A percentile compares a stretch with the other conserved stretches of the same genome.
Conservation (phyloP, 768 basidiomycete genomes). For the Serendipita sp. region DNA sequence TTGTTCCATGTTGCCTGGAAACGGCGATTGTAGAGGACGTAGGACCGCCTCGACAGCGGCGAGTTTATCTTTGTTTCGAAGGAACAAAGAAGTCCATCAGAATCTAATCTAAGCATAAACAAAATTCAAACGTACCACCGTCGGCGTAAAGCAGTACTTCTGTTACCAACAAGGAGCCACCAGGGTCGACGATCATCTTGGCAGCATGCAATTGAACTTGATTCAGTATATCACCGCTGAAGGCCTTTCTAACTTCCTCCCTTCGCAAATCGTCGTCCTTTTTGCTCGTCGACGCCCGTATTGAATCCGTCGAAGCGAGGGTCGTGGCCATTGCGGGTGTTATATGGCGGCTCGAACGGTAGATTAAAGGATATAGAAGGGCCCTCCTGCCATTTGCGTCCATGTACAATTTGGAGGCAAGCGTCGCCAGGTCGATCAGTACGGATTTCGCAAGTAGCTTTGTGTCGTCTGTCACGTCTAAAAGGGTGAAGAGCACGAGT, state of each 20-base stretch:
- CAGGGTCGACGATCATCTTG: slow-evolving; percentile 53
- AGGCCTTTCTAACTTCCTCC: slow-evolving; percentile 55
- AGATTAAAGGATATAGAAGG: slow-evolving; percentile 67
- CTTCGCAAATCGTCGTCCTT: slow-evolving; percentile 50
- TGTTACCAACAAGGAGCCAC: slow-evolving; percentile 58
- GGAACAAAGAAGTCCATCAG: not conserved
- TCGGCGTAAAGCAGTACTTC: slow-evolving; percentile 78
- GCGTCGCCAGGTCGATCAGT: slow-evolving; percentile 47
- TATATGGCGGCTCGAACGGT: slow-evolving; percentile 73
- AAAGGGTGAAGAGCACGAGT: slow-evolving; percentile 72
- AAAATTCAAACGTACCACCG: slow-evolving; percentile 43
- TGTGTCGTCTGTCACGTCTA: slow-evolving; percentile 87
- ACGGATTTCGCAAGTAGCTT: slow-evolving; percentile 75
- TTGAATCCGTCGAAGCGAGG: slow-evolving; percentile 57
- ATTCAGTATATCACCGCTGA: slow-evolving; percentile 57
- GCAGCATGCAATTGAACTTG: slow-evolving; percentile 49
- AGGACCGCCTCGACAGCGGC: slow-evolving; percentile 47
- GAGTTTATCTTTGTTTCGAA: not conserved
- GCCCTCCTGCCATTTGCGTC: slow-evolving; percentile 65
- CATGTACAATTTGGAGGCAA: slow-evolving; percentile 40
- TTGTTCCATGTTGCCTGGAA: slow-evolving; percentile 35
- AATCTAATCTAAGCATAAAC: not conserved
- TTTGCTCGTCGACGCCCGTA: slow-evolving; percentile 61
- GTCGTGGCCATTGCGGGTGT: slow-evolving; percentile 62
- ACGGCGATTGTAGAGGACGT: slow-evolving; percentile 35